Base-by-base conservation (phyloP, 495 filamentous ascomycete species). In the Aspergillus homomorphus region DNA sequence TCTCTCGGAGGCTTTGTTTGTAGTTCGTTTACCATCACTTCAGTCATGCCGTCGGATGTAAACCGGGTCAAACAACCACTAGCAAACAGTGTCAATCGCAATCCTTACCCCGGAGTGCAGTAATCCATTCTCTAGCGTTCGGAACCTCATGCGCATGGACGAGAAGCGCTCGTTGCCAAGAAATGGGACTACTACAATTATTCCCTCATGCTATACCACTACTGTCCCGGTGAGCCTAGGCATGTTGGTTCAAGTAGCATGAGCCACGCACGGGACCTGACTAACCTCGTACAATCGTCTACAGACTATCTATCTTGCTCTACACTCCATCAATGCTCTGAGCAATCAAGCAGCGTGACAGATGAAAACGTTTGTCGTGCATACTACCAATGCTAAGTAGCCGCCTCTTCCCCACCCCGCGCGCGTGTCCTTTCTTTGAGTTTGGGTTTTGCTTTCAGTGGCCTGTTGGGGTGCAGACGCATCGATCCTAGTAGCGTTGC, bases 51-150 rank as follows among this genome's bases (percentile, higher is more conserved):
- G 54, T 38, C 20, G 24, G 33, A 41, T 28, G 22, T 38, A 45
- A 57, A 12, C 54, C 45, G 38, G 23, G 49, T 16, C n/a, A 24
- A 18, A 28, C 24, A 9, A n/a, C 48, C 48, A 51, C 23, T 30
- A 26, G 15, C 8, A 53, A 21, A 18, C 19, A 38, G 12, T 10
- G 22, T 49, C n/a, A 24, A 45, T 42, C 21, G 45, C 41, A 20
- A 38, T 51, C 6, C n/a, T 15, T 46, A 30, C 1, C 14, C 30
- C 60, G 63, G 63, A 66, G 56, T 28, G 59, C 60, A 41, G 60
- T 61, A 45, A 51, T 66, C 60, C 60, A 62, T 53, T 50, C 28
- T 38, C 59, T 61, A 58, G 54, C 45, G 51, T 28, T 51, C 48
- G 21, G 16, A 38, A 49, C 41, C 4, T 18, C 8, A 62, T 59